These are phyloP conservation scores for Iberis pinnata DNA, from an alignment of 345 rosid genomes.

Conservation along the genomic window DNA sequence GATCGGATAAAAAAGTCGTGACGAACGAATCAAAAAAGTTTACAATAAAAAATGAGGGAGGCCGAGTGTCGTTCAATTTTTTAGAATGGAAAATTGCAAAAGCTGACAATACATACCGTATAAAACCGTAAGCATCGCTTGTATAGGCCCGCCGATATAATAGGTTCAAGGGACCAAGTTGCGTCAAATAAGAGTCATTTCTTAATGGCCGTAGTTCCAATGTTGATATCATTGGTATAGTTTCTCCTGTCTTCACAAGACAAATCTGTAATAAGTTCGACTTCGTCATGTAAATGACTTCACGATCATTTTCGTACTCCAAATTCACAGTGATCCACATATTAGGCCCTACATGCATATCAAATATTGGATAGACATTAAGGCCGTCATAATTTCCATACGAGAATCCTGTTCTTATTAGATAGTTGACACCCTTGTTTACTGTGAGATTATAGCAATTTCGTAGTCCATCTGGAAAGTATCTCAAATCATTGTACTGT, in stretches of 20 bases:
- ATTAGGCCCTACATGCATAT: slow-evolving; percentile 37
- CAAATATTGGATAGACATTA: slow-evolving; percentile 23
- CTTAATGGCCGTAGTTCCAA: slow-evolving; percentile 38
- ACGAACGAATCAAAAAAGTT: not conserved
- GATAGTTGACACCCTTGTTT: slow-evolving; percentile 25
- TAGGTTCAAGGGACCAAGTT: slow-evolving; percentile 19
- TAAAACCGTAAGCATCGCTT: not conserved
- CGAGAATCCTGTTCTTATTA: slow-evolving; percentile 30
- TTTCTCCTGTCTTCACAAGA: slow-evolving; percentile 36
- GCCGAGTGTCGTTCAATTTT: too few relatives aligned
- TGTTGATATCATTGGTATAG: slow-evolving; percentile 40
- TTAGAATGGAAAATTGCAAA: too few relatives aligned
- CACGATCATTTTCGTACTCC: not conserved
- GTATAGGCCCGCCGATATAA: not conserved
- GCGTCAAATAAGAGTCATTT: slow-evolving; percentile 5
- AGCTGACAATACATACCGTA: slow-evolving; percentile 31
- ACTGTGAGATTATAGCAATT: slow-evolving; percentile 34
- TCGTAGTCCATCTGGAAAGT: slow-evolving; percentile 32
- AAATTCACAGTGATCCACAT: slow-evolving; percentile 24
- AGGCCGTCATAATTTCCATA: slow-evolving; percentile 42
- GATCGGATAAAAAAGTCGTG: not conserved
- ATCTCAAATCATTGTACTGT: slow-evolving; percentile 13
- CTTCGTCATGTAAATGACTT: slow-evolving; percentile 31
- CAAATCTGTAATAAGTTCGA: slow-evolving; percentile 34
- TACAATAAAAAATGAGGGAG: too few relatives aligned